Conservation (phyloP, 805 yeast species). For the Torulaspora quercuum region DNA sequence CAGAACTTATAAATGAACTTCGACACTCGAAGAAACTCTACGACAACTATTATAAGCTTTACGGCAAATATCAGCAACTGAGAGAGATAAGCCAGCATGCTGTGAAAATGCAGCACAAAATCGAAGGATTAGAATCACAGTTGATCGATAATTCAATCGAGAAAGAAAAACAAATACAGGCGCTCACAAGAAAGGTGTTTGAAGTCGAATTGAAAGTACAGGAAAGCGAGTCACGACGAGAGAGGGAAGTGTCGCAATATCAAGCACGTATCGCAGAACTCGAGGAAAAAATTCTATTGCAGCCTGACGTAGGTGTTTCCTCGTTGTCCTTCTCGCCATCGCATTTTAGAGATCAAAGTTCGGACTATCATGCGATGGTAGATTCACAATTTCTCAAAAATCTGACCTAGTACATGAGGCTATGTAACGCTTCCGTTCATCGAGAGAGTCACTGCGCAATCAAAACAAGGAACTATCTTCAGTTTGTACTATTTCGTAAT, state of each 20-base stretch:
- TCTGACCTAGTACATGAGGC: constrained; percentile 4
- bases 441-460: too few relatives aligned
- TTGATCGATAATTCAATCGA: constrained; percentile 22
- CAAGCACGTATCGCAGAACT: constrained; percentile 32
- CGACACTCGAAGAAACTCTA: constrained; percentile 35
- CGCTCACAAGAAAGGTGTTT: constrained; percentile 27
- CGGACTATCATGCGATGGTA: constrained; percentile 19
- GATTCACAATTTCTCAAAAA: constrained; percentile 22
- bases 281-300: constrained; percentile 20
- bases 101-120: constrained; percentile 16
- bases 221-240: constrained; percentile 24
- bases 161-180: constrained; percentile 33
- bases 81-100: constrained; percentile 14
- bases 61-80: constrained; percentile 33
- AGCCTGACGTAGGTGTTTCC: constrained; percentile 9
- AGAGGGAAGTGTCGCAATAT: constrained; percentile 26
- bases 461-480: too few relatives aligned
- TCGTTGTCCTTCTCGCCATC: constrained; percentile 14
- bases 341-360: constrained; percentile 11
- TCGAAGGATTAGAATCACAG: constrained; percentile 29
- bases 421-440: too few relatives aligned
- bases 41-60: constrained; percentile 37
- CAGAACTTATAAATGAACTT: constrained; percentile 36
- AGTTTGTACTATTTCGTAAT: too few relatives aligned
- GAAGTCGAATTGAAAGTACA: constrained; percentile 26